A percentile compares a stretch with the other conserved stretches of the same genome.
Evolutionary conservation across 23 red algal species (phyloP).

Genomic region (Chondrus crispus): DNA sequence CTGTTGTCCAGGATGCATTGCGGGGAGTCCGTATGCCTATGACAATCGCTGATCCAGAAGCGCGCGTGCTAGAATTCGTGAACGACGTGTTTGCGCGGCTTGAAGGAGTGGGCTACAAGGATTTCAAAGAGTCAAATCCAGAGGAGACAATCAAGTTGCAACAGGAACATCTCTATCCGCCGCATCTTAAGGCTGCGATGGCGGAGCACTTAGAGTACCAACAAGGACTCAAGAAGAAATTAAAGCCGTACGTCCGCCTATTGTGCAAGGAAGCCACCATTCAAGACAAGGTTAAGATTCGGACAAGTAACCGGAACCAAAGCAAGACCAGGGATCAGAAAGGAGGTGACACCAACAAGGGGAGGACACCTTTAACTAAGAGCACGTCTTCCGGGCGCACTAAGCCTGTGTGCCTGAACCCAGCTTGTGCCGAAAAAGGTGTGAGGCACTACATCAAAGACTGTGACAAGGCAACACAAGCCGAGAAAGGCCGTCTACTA

Average conservation of each 20-base stretch:
- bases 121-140: neutral
- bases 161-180: neutral
- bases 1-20: neutral
- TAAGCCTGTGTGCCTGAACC: too few relatives aligned
- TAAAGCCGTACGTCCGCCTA: neutral
- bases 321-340: neutral
- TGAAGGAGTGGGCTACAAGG: neutral
- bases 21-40: constrained; percentile 1
- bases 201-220: neutral
- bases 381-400: too few relatives aligned
- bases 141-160: neutral
- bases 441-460: neutral
- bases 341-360: neutral
- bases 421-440: too few relatives aligned
- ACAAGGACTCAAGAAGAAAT: neutral
- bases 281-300: too few relatives aligned
- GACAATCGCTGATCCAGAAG: neutral
- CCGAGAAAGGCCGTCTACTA: neutral
- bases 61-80: neutral
- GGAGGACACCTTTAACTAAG: too few relatives aligned
- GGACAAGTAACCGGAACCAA: too few relatives aligned
- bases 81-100: neutral
- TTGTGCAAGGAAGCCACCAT: neutral
- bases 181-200: neutral
- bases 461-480: neutral